Base-by-base conservation (phyloP, 2,329 filamentous ascomycete genomes). In the Aspergillus candidus region DNA sequence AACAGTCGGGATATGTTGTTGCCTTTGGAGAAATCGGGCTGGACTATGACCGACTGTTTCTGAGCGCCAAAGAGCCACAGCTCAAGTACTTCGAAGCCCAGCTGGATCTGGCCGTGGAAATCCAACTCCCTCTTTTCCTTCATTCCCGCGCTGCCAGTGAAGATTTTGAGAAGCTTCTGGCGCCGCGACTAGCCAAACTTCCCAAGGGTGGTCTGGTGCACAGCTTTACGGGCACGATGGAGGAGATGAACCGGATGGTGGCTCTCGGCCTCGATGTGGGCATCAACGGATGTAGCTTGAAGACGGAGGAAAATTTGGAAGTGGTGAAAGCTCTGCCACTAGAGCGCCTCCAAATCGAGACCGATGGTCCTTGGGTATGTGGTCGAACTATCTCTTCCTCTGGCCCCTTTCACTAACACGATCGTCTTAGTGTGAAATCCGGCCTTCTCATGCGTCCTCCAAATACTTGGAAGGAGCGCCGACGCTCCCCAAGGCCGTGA, bases 211-310 rank as follows among this genome's bases (percentile, higher is more conserved):
- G 87, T 11, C 80, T 97, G 12, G 93, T 98, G 42, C 93, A 98
- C 69, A 91, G 85, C 61, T 98, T 98, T 59, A 98, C 93, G 0
- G 93, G 93, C 3, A 88, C 88, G 0, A 67, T 81, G 11, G 86
- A 85, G 43, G 93, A 95, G 68, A 91, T 95, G 84, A 71, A 77
- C 44, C 80, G 87, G 52, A 71, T 97, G 43, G 82, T 94, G 56
- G 81, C 80, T 2, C 66, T 94, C 36, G 91, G 90, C 0, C 78
- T 96, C 42, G 84, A 95, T 67, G 83, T 98, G 48, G 91, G 93
- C n/a, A 80, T 96, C 48, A 98, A 98, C 61, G 93, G 93, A 4
- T 98, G 93, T 67, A 94, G 87, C 58, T 79, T 98, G 73, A 98
- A 97, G 75, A 97, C 88, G 5, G 83, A 78, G 10, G 88, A 95